Percentiles rank a stretch among this genome's conserved stretches.
Conservation (phyloP, 2,329 filamentous ascomycete species). For the Penicillium sp. region DNA sequence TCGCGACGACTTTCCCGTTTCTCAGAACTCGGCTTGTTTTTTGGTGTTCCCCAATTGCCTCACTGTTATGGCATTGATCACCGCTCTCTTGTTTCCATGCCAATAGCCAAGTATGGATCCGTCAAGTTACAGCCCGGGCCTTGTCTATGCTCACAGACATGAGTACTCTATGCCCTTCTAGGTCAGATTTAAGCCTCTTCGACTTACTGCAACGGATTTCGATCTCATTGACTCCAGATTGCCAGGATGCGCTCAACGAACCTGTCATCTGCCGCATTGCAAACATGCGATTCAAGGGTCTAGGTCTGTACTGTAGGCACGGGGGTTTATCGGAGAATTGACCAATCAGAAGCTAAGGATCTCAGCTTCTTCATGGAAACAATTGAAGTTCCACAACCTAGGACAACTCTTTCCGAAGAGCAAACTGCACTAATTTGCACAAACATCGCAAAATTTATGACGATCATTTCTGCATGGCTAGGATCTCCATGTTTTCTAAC, state of each 20-base stretch:
- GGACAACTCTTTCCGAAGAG: not conserved
- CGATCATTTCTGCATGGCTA: not conserved
- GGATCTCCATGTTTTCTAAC: not conserved
- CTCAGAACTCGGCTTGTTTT: not conserved
- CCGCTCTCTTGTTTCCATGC: not conserved
- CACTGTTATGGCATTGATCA: not conserved
- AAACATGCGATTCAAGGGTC: not conserved
- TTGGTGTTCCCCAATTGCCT: not conserved
- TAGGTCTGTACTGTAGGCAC: slow-evolving; percentile 1
- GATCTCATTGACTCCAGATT: not conserved
- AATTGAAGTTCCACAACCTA: not conserved
- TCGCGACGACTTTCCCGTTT: not conserved
- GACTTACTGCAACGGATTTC: not conserved
- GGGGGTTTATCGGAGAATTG: slow-evolving; percentile 30
- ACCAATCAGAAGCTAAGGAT: slow-evolving; percentile 23
- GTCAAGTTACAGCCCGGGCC: not conserved
- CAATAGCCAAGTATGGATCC: not conserved
- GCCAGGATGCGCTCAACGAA: not conserved
- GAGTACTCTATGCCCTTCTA: not conserved
- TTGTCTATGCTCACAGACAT: not conserved
- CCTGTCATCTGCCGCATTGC: not conserved
- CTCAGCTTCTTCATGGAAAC: not conserved
- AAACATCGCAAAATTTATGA: not conserved
- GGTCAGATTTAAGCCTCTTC: not conserved
- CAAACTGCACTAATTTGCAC: not conserved